Conservation (phyloP, 495 filamentous ascomycete species). For the Evernia prunastri region DNA sequence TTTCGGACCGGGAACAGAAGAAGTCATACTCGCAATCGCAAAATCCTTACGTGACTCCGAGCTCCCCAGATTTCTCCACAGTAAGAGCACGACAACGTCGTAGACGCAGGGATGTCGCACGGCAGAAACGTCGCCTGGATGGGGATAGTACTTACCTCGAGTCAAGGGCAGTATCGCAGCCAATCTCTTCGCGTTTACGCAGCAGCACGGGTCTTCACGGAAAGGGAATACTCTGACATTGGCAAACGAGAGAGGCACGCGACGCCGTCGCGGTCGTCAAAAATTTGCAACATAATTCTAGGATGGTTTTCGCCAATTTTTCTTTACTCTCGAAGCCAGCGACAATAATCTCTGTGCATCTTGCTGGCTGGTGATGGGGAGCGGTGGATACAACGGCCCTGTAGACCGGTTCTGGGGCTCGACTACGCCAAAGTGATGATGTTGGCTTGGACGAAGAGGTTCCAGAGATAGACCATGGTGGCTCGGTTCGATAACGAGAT, state of each 20-base stretch:
- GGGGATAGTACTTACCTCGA: not conserved
- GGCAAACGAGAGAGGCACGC: not conserved
- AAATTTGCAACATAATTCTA: not conserved
- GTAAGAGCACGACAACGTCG: not conserved
- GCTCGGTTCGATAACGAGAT: not conserved
- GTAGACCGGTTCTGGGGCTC: not conserved
- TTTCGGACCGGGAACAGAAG: not conserved
- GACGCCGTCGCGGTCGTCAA: not conserved
- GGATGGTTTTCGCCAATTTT: not conserved
- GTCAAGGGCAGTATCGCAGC: not conserved
- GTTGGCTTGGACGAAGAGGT: not conserved
- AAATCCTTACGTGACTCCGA: not conserved
- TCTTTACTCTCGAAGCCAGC: not conserved
- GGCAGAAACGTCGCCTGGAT: not conserved
- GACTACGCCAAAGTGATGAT: not conserved
- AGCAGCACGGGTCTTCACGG: not conserved
- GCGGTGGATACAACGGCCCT: not conserved
- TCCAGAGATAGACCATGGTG: not conserved
- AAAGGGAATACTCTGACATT: not conserved
- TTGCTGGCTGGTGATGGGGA: not conserved
- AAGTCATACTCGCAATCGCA: slow-evolving; percentile 2
- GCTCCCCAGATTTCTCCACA: not conserved
- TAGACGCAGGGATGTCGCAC: not conserved
- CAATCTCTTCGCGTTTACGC: slow-evolving; percentile 3
- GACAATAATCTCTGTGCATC: not conserved